phyloP scores from a whole-genome alignment of 2,329 filamentous ascomycete genomes.

The Sphaerostilbella broomeana region DNA sequence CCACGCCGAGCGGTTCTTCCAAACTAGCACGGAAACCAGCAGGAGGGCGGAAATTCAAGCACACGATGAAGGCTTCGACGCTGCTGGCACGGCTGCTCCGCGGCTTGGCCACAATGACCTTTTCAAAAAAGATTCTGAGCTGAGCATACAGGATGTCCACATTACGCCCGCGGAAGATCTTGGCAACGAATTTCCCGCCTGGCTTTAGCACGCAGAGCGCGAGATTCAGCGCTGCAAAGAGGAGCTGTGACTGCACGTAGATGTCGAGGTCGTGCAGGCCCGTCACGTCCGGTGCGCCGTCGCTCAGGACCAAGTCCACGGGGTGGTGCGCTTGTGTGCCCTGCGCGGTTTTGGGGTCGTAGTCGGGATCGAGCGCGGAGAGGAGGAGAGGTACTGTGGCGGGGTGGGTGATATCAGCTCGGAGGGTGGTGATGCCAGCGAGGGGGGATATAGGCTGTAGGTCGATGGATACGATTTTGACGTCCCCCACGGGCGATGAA shows the following conservation, averaged over 20 bases:
- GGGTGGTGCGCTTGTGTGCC: constrained; percentile 58
- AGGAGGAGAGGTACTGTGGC: constrained; percentile 88
- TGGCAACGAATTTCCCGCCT: constrained; percentile 93
- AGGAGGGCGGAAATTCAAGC: constrained; percentile 79
- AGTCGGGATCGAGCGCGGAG: constrained; percentile 70
- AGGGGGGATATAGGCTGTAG: constrained; percentile 92
- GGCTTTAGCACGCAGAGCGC: constrained; percentile 87
- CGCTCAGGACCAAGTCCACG: constrained; percentile 89
- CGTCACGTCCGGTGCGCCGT: constrained; percentile 93
- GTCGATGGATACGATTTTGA: constrained; percentile 94
- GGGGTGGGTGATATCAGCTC: constrained; percentile 95
- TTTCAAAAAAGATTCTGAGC: constrained; percentile 78
- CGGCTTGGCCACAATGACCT: constrained; percentile 87
- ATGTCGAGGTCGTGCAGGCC: constrained; percentile 96
- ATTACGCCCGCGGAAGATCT: constrained; percentile 92
- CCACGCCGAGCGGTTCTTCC: constrained; percentile 66
- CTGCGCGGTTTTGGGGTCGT: constrained; percentile 35
- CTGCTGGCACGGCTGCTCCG: constrained; percentile 92
- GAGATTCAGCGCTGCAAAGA: constrained; percentile 89
- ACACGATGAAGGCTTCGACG: constrained; percentile 94
- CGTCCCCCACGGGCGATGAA: constrained; percentile 52
- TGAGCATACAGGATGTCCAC: constrained; percentile 95
- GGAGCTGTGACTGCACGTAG: constrained; percentile 91
- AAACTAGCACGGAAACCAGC: constrained; percentile 67
- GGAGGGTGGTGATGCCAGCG: constrained; percentile 83